These are phyloP conservation scores for Pichia sp. DNA, from an alignment of 1,139 yeast species.

Conservation along the genomic window DNA sequence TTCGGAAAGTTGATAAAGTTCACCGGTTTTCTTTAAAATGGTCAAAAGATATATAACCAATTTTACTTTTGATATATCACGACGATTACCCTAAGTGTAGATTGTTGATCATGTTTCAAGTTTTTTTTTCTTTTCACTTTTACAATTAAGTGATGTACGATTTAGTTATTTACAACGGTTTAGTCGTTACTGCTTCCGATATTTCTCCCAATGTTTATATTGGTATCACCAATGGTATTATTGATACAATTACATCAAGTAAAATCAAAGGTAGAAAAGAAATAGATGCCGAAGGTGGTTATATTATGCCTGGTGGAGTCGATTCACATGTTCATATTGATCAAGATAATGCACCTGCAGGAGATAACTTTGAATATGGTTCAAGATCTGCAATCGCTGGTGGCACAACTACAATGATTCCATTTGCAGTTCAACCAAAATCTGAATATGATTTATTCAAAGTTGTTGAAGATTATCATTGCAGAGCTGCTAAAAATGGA, in stretches of 20 bases:
- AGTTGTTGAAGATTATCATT: constrained; percentile 31
- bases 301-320: constrained; percentile 43
- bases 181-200: constrained; percentile 35
- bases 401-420: constrained; percentile 41
- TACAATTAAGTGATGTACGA: constrained; percentile 17
- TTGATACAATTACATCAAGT: constrained; percentile 33
- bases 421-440: constrained; percentile 38
- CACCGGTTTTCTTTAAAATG: too few relatives aligned
- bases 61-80: too few relatives aligned
- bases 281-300: constrained; percentile 42
- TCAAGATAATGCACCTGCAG: constrained; percentile 22
- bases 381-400: constrained; percentile 56
- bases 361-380: constrained; percentile 53
- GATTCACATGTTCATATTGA: constrained; percentile 53
- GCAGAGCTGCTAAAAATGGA: constrained; percentile 9
- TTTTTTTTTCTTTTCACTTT: background rate
- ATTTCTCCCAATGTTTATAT: constrained; percentile 33
- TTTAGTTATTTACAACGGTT: constrained; percentile 32
- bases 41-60: too few relatives aligned
- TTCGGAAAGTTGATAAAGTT: too few relatives aligned
- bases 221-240: constrained; percentile 36
- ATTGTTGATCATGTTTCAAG: background rate
- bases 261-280: constrained; percentile 29
- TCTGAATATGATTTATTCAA: constrained; percentile 26
- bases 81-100: too few relatives aligned